Evolutionary conservation across 2,329 filamentous ascomycete species (phyloP).

Genomic region (Hymenoscyphus occultus): DNA sequence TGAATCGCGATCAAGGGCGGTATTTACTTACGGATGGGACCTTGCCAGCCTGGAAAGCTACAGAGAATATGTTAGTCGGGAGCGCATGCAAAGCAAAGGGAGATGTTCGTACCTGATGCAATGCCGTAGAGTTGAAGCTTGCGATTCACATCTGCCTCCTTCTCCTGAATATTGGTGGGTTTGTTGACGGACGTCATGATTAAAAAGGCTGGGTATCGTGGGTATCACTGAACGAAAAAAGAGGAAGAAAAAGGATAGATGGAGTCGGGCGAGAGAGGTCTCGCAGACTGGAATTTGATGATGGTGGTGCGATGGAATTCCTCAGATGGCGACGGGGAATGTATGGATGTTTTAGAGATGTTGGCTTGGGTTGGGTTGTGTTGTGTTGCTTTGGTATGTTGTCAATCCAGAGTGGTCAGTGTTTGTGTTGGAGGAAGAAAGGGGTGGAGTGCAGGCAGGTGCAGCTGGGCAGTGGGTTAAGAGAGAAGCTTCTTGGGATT

Average conservation of each 20-base stretch:
- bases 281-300: not conserved
- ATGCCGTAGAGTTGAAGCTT: conserved; percentile 97
- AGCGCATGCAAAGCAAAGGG: not conserved
- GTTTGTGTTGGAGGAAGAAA: not conserved
- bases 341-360: not conserved
- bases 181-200: conserved; percentile 28
- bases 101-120: conserved; percentile 54
- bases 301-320: not conserved
- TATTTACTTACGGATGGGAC: conserved; percentile 61
- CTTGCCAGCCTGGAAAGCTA: conserved; percentile 84
- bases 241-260: not conserved
- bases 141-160: conserved; percentile 67
- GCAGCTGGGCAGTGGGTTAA: not conserved
- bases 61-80: conserved; percentile 24
- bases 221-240: conserved; percentile 2
- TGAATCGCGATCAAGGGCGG: not conserved
- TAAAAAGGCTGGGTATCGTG: conserved; percentile 9
- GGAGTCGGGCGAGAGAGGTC: not conserved
- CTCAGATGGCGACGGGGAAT: not conserved
- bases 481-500: not conserved
- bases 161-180: conserved; percentile 31
- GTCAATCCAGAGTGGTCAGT: not conserved
- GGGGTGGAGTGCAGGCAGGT: not conserved
- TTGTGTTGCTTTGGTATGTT: not conserved
- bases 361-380: not conserved